Conservation (phyloP, 163 green algal genomes). For the Chloroidium sp. region DNA sequence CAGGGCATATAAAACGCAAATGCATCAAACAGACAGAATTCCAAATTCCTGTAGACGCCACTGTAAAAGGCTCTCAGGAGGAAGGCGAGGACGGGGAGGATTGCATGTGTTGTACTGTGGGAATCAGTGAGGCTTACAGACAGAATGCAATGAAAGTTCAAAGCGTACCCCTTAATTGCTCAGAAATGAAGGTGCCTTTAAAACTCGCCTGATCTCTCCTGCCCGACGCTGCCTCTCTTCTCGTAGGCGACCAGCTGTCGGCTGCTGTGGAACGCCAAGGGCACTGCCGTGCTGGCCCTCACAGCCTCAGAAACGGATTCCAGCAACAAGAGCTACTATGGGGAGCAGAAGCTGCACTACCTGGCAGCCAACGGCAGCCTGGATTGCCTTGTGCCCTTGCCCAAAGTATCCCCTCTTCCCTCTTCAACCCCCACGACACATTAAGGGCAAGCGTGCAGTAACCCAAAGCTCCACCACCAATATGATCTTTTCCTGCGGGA, state of each 20-base stretch:
- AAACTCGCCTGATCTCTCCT: background rate
- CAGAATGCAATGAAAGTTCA: background rate
- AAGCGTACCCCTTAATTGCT: background rate
- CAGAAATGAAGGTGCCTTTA: background rate
- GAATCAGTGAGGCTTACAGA: background rate
- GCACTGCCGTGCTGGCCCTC: constrained; percentile 67
- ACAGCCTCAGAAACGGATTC: constrained; percentile 82
- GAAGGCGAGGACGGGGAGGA: too few species aligned
- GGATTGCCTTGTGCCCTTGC: constrained; percentile 46
- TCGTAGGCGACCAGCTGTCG: constrained; percentile 31
- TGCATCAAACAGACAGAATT: too few species aligned
- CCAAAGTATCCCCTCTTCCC: constrained; percentile 35
- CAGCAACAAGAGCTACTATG: constrained; percentile 96
- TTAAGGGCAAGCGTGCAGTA: too few species aligned
- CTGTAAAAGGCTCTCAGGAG: too few species aligned
- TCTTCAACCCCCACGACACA: too few species aligned
- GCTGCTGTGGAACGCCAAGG: constrained; percentile 61
- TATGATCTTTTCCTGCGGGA: too few species aligned
- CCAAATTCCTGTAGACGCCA: too few species aligned
- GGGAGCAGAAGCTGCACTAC: constrained; percentile 90
- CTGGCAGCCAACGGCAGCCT: constrained; percentile 60
- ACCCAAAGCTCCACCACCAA: too few species aligned
- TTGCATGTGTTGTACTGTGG: background rate
- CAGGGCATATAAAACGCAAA: too few species aligned
- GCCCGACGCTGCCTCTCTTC: background rate